Conservation (phyloP, 805 yeast genomes). For the Lipomyces yamadae region DNA sequence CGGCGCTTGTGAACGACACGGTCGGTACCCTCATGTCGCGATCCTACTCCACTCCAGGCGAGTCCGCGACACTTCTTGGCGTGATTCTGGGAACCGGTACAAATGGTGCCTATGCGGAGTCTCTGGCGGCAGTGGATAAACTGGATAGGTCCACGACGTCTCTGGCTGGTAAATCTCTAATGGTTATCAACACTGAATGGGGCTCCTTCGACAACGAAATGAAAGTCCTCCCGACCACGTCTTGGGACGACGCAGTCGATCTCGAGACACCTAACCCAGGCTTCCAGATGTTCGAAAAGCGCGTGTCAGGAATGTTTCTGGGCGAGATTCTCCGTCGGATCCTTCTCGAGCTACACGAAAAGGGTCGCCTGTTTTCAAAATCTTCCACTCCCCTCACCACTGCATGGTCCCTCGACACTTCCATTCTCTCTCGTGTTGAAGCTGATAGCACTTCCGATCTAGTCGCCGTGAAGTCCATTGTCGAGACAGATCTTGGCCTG, state of each 20-base stretch:
- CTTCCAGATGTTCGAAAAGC: conserved; percentile 69
- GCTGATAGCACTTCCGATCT: conserved; percentile 79
- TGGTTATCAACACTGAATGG: conserved; percentile 74
- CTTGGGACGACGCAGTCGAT: conserved; percentile 76
- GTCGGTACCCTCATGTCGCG: conserved; percentile 92
- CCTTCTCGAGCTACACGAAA: conserved; percentile 63
- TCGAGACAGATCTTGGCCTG: conserved; percentile 65
- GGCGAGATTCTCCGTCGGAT: conserved; percentile 86
- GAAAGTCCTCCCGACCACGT: conserved; percentile 73
- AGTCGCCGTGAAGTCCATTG: conserved; percentile 52
- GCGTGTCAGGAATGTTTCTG: conserved; percentile 41
- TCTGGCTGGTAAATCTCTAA: conserved; percentile 11
- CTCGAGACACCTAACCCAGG: conserved; percentile 77
- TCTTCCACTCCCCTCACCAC: conserved; percentile 50
- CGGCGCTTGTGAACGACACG: conserved; percentile 93
- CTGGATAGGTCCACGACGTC: conserved; percentile 55
- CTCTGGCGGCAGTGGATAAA: conserved; percentile 72
- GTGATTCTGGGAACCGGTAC: conserved; percentile 98
- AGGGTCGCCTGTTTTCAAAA: conserved; percentile 57
- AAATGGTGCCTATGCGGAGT: conserved; percentile 91
- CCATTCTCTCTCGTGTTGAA: conserved; percentile 83
- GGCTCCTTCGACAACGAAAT: conserved; percentile 92
- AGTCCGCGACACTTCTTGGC: conserved; percentile 76
- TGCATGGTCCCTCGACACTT: conserved; percentile 80
- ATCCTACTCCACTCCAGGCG: conserved; percentile 69